Percentiles rank a stretch among this genome's conserved stretches.
Conservation (phyloP, 768 basidiomycete genomes). For the Gelatoporia subvermispora region DNA sequence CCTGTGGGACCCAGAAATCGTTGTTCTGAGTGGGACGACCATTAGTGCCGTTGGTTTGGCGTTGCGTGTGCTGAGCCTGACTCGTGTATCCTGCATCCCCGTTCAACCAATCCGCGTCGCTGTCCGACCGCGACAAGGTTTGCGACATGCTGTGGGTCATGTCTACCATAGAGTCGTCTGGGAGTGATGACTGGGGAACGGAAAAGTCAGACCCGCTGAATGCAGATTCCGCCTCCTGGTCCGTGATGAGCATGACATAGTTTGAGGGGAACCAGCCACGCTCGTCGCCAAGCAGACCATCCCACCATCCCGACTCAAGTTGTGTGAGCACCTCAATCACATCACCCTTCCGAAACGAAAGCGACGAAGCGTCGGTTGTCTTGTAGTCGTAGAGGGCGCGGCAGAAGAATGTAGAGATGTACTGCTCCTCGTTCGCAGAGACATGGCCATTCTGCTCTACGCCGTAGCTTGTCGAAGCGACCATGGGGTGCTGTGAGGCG, state of each 20-base stretch:
- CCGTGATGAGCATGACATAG: constrained; percentile 77
- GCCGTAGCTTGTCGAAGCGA: constrained; percentile 7
- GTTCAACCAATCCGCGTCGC: constrained; percentile 54
- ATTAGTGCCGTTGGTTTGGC: constrained; percentile 16
- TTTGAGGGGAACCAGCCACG: constrained; percentile 98
- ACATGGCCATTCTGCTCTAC: constrained; percentile 2
- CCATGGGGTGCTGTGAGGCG: constrained; percentile 10
- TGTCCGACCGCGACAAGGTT: constrained; percentile 32
- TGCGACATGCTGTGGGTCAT: constrained; percentile 46
- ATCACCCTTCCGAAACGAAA: constrained; percentile 83
- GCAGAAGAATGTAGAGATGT: constrained; percentile 73
- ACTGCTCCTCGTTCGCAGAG: constrained; percentile 44
- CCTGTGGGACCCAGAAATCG: constrained; percentile 90
- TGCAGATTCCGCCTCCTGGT: constrained; percentile 73
- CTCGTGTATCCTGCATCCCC: constrained; percentile 29
- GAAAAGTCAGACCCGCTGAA: constrained; percentile 45
- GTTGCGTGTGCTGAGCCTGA: constrained; percentile 12
- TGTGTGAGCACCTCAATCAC: constrained; percentile 91
- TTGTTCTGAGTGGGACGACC: constrained; percentile 39
- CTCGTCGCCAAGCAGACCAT: constrained; percentile 83
- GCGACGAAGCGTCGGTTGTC: constrained; percentile 81
- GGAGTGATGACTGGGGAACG: constrained; percentile 12
- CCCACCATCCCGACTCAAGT: constrained; percentile 97
- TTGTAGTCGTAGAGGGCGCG: constrained; percentile 89
- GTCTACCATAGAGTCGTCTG: constrained; percentile 36